These are phyloP conservation scores for Ascobolus immersus DNA, from an alignment of 495 filamentous ascomycete species.

Conservation along the genomic window DNA sequence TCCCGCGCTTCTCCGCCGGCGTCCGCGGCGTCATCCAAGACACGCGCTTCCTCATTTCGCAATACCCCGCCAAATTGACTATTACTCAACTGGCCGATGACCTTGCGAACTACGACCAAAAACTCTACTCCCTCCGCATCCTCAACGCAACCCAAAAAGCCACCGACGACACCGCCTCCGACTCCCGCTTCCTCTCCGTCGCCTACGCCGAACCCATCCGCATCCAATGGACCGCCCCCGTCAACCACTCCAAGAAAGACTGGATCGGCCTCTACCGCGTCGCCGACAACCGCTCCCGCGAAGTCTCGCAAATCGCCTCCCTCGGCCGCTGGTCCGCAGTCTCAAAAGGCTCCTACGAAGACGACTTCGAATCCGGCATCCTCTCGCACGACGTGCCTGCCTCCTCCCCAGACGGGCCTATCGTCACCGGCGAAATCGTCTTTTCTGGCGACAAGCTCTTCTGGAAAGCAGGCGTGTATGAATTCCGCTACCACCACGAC, in stretches of 20 bases:
- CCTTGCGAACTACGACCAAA: constrained; percentile 56
- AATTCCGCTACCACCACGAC: constrained; percentile 91
- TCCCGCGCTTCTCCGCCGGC: constrained; percentile 62
- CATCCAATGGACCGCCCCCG: constrained; percentile 76
- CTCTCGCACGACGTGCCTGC: constrained; percentile 34
- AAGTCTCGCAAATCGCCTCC: constrained; percentile 57
- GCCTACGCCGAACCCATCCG: constrained; percentile 80
- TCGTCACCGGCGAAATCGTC: constrained; percentile 49
- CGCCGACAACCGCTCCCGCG: constrained; percentile 67
- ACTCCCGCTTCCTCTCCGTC: constrained; percentile 38
- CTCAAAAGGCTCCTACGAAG: constrained; percentile 48
- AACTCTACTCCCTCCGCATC: constrained; percentile 55
- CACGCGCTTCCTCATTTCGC: constrained; percentile 63
- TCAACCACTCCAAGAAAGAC: constrained; percentile 75
- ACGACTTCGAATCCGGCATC: constrained; percentile 53
- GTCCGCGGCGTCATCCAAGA: constrained; percentile 72
- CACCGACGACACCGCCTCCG: constrained; percentile 18
- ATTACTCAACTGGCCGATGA: constrained; percentile 61
- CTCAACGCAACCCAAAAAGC: constrained; percentile 9
- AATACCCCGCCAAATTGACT: constrained; percentile 68
- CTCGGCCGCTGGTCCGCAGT: constrained; percentile 78
- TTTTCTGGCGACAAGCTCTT: constrained; percentile 87
- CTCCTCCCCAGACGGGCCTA: constrained; percentile 23
- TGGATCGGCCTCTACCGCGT: constrained; percentile 93
- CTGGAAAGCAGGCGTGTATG: constrained; percentile 88